Evolutionary conservation across 2,329 filamentous ascomycete species (phyloP), one percentile per base, ranked within the genome.

Genomic region (Talaromyces sp.): DNA sequence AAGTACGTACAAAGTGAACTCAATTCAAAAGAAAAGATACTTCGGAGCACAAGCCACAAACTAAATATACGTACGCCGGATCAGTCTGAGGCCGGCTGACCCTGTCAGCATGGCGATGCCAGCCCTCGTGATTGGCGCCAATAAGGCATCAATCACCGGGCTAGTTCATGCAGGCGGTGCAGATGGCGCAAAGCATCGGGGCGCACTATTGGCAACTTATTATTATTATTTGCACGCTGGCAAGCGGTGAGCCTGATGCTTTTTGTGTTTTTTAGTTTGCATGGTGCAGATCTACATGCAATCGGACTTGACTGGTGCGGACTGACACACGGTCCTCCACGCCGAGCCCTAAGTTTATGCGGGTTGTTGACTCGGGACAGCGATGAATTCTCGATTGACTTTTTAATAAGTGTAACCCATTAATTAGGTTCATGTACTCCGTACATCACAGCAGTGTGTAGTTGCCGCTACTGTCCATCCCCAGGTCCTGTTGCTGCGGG

Each of bases 401-500:
- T 46, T 46, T 21, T 14, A 17, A 27, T 3, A 32, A 32, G 31
- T 14, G 3, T 14, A 38, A 5, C 31, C 2, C 32, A 17, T 35
- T 35, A 35, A 19, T 46, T 46, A 46, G n/a, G 7, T 46, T 24
- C 8, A 19, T 43, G 21, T 5, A 3, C 24, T 21, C 13, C 19
- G 5, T 51, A n/a, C 24, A 52, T 29, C 31, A 52, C 49, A 52
- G 49, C 17, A 58, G 29, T 7, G 35, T 4, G 17, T 49, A 54
- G n/a, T 32, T 27, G 26, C 26, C 55, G 49, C 51, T 50, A 19
- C 50, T 38, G 21, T 46, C 41, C 49, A 14, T 21, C n/a, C 46
- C 55, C 24, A 53, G 3, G 32, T 58, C 51, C 41, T 58, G 59
- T 29, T 68, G 68, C 65, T 67, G 70, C 32, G 66, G 64, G 4